Evolutionary conservation across 192 early-diverging fungal genomes (phyloP).

Genomic region (Backusella tuberculispora): DNA sequence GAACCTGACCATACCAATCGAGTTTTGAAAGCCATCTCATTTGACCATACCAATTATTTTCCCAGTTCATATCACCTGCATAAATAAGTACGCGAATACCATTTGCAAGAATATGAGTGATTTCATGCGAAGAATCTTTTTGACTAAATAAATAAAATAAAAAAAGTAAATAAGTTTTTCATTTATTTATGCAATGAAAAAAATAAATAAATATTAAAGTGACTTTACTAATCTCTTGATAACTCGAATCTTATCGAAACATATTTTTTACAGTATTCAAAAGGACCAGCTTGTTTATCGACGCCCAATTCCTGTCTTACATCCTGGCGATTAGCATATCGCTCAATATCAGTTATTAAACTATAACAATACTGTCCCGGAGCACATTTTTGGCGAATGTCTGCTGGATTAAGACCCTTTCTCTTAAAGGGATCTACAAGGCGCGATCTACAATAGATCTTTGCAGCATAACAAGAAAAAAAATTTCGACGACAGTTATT

Average conservation of each 20-base stretch:
- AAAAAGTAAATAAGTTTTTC: slow-evolving; percentile 33
- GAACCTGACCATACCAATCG: slow-evolving; percentile 19
- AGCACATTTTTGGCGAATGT: slow-evolving; percentile 86
- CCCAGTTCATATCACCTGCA: slow-evolving; percentile 54
- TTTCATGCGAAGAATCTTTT: slow-evolving; percentile 28
- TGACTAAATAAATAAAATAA: slow-evolving; percentile 8
- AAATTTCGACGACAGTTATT: slow-evolving; percentile 83
- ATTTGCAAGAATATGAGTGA: slow-evolving; percentile 64
- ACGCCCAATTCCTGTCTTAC: slow-evolving; percentile 80
- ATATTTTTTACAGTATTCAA: slow-evolving; percentile 73
- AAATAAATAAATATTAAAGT: neutral
- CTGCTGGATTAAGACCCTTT: slow-evolving; percentile 88
- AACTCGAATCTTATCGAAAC: slow-evolving; percentile 37
- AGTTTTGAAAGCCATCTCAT: slow-evolving; percentile 75
- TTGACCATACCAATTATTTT: slow-evolving; percentile 67
- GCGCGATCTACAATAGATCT: slow-evolving; percentile 75
- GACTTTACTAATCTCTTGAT: slow-evolving; percentile 25
- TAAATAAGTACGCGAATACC: slow-evolving; percentile 88
- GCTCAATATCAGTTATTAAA: slow-evolving; percentile 79
- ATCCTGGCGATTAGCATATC: slow-evolving; percentile 76
- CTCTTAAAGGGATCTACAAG: slow-evolving; percentile 65
- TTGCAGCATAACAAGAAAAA: slow-evolving; percentile 77
- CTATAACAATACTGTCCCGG: slow-evolving; percentile 76
- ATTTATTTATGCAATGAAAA: neutral
- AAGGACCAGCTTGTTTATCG: slow-evolving; percentile 62